A percentile compares a stretch with the other conserved stretches of the same genome.
Conservation (phyloP, 139 green algal species). For the Tetradesmus obliquus region DNA sequence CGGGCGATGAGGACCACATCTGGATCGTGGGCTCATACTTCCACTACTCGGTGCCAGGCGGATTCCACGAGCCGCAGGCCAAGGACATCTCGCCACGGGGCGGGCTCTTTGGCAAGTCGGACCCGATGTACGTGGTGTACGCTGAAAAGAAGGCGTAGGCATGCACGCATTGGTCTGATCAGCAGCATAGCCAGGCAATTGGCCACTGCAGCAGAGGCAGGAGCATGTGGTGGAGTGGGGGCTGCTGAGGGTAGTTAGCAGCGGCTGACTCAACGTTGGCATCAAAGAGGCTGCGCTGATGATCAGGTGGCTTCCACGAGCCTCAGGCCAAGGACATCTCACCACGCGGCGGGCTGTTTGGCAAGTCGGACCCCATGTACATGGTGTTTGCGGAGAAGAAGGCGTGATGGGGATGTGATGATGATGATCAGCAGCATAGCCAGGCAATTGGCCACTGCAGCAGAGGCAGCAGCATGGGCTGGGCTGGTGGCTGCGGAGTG, state of each 20-base stretch:
- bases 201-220: neutral
- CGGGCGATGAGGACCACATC: conserved; percentile 68
- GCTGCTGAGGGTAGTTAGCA: no score
- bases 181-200: neutral
- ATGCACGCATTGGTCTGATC: neutral
- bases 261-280: no score
- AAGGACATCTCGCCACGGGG: conserved; percentile 83
- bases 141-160: conserved; percentile 44
- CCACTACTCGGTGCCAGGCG: conserved; percentile 87
- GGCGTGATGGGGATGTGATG: neutral
- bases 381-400: conserved; percentile 60
- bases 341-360: conserved; percentile 53
- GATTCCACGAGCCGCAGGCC: conserved; percentile 71
- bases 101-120: conserved; percentile 50
- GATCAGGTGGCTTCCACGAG: conserved; percentile 71
- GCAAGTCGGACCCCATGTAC: conserved; percentile 64
- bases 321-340: conserved; percentile 84
- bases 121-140: conserved; percentile 69
- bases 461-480: neutral
- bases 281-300: no score
- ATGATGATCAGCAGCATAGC: neutral
- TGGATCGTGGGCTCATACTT: conserved; percentile 94
- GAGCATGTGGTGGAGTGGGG: neutral
- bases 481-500: no score
- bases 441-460: neutral